Evolutionary conservation across 2,329 filamentous ascomycete species (phyloP), one percentile per base, ranked within the genome.

Genomic region (Colletotrichum brevisporum): DNA sequence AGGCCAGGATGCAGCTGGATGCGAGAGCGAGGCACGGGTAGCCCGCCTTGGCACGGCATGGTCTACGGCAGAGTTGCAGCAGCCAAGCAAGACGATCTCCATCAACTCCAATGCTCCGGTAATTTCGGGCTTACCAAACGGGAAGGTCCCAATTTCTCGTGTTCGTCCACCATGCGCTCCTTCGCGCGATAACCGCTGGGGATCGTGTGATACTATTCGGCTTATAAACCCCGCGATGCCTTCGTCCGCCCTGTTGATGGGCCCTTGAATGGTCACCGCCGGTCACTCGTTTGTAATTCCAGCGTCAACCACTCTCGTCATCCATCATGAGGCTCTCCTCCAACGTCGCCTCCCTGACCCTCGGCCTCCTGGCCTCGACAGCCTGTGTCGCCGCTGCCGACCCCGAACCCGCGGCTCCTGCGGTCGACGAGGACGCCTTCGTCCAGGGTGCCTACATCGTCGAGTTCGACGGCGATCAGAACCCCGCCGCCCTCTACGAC

Each of bases 371-470:
- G 27, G 58, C 58, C 31, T 56, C 57, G 13, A 56, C 63, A 6
- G 24, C 58, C 13, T 41, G 43, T 36, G 51, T 63, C 3, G 43
- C 58, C 5, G 51, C 52, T 18, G 58, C 63, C n/a, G 39, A 36
- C 18, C 36, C 57, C 21, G 27, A 41, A 16, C 58, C 50, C 0
- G 18, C 39, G 10, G 56, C 27, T 3, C 31, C 63, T 15, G 18
- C 41, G 6, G 55, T 53, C 1, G 41, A 64, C n/a, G 47, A 58
- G 15, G 60, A 68, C 16, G 15, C 66, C 18, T 55, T 69, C 50
- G 69, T 75, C 2, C 70, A 67, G 6, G 74, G 75, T n/a, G 71
- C 71, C 16, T 76, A 73, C 54, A 76, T 76, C 43, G 73, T 76
- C 31, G 75, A 76, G 70, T 60, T 76, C 12, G 62, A 73, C 16